phyloP scores from a whole-genome alignment of 768 basidiomycete species.

The Psilocybe sp. region DNA sequence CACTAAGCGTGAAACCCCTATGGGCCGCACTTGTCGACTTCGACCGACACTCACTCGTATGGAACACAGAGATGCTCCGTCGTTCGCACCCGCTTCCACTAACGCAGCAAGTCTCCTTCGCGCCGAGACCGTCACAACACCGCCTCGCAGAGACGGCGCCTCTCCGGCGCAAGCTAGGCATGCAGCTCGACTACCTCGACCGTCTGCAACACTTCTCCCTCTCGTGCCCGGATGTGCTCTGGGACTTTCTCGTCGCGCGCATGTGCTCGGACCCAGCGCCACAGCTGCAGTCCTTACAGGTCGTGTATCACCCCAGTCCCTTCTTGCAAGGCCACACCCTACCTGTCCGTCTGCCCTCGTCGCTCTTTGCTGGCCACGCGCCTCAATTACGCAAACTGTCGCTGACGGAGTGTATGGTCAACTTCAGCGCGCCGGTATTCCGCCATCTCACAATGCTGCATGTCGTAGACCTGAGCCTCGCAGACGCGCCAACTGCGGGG shows the following conservation, averaged over 20 bases:
- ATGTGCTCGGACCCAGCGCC: conserved; percentile 9
- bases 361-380: conserved; percentile 11
- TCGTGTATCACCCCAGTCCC: conserved; percentile 7
- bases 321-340: neutral
- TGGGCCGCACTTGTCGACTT: conserved; percentile 17
- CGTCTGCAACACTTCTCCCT: conserved; percentile 14
- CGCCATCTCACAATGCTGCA: conserved; percentile 10
- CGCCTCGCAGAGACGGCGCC: neutral
- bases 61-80: conserved; percentile 19
- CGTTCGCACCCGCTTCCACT: conserved; percentile 16
- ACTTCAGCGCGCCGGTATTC: conserved; percentile 11
- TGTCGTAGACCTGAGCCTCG: conserved; percentile 9
- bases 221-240: conserved; percentile 7
- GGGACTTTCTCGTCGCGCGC: conserved; percentile 8
- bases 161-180: neutral
- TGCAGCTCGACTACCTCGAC: conserved; percentile 13
- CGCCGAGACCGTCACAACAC: conserved; percentile 1
- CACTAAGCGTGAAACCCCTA: conserved; percentile 12
- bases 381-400: conserved; percentile 11
- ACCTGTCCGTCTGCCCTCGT: conserved; percentile 5
- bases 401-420: conserved; percentile 14
- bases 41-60: conserved; percentile 11
- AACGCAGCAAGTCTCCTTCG: conserved; percentile 3
- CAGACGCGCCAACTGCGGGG: conserved; percentile 11
- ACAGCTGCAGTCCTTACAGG: conserved; percentile 7